A percentile compares a stretch with the other conserved stretches of the same genome.
phyloP scores from a whole-genome alignment of 2,329 filamentous ascomycete species.

The Alternaria tenuissima region DNA sequence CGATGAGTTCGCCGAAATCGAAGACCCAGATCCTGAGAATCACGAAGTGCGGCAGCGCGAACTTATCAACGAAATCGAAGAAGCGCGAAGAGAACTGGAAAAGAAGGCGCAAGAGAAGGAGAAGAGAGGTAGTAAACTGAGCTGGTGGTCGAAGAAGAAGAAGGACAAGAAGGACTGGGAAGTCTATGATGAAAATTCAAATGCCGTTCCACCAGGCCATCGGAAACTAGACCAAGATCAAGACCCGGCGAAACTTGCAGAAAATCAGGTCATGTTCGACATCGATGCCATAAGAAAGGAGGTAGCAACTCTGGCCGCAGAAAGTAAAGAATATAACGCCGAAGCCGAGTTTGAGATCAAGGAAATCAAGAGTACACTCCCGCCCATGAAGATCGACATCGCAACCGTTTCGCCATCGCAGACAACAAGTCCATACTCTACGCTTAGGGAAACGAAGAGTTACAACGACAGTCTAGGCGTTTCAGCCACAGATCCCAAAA shows the following conservation, averaged over 20 bases:
- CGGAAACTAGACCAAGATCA: constrained; percentile 48
- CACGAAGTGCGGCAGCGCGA: constrained; percentile 87
- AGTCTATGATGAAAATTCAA: constrained; percentile 76
- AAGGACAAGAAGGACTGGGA: constrained; percentile 90
- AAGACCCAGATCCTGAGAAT: constrained; percentile 95
- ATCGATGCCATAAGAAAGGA: constrained; percentile 84
- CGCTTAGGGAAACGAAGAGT: constrained; percentile 53
- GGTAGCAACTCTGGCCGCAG: constrained; percentile 76
- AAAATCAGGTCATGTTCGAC: constrained; percentile 82
- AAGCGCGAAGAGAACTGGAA: constrained; percentile 86
- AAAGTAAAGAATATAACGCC: constrained; percentile 55
- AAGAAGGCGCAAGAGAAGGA: constrained; percentile 68
- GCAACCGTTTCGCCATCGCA: constrained; percentile 31
- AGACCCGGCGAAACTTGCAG: constrained; percentile 59
- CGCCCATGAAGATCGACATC: constrained; percentile 80
- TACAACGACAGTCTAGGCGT: constrained; percentile 49
- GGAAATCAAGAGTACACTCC: constrained; percentile 86
- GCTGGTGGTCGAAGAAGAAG: constrained; percentile 83
- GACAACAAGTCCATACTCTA: constrained; percentile 30
- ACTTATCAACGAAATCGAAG: constrained; percentile 95
- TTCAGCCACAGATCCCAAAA: constrained; percentile 13
- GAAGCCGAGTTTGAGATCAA: constrained; percentile 66
- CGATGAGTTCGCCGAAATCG: constrained; percentile 95
- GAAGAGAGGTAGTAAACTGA: constrained; percentile 67
- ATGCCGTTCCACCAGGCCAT: constrained; percentile 13